Conservation (phyloP, 805 yeast genomes). For the Saccharomyces paradoxus region DNA sequence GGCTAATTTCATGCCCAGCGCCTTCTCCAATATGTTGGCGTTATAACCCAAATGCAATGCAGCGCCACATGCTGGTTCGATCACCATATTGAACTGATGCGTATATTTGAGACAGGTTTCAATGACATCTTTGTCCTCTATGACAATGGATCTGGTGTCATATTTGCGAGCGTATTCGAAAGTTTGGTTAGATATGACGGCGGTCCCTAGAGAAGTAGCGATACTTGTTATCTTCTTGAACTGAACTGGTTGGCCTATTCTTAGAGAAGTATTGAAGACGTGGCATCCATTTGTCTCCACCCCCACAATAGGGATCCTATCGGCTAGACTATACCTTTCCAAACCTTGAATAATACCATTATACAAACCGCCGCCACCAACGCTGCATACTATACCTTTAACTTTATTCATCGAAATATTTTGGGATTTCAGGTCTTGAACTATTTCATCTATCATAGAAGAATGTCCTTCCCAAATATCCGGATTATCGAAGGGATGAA, state of each 20-base stretch:
- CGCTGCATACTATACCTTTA: slow-evolving; percentile 44
- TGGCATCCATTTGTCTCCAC: slow-evolving; percentile 61
- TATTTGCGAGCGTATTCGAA: slow-evolving; percentile 37
- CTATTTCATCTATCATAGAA: slow-evolving; percentile 39
- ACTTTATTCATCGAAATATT: slow-evolving; percentile 20
- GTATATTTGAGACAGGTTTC: slow-evolving; percentile 44
- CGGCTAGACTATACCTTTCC: slow-evolving; percentile 27
- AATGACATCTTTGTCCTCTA: slow-evolving; percentile 50
- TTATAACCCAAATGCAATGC: slow-evolving; percentile 48
- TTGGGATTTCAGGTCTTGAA: slow-evolving; percentile 18
- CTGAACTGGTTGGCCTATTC: slow-evolving; percentile 37
- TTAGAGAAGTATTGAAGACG: slow-evolving; percentile 45
- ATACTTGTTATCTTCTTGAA: slow-evolving; percentile 43
- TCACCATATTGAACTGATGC: slow-evolving; percentile 41
- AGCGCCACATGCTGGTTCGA: slow-evolving; percentile 73
- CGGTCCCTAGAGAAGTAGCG: slow-evolving; percentile 60
- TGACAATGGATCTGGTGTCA: slow-evolving; percentile 36
- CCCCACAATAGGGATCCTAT: slow-evolving; percentile 36
- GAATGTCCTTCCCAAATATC: slow-evolving; percentile 51
- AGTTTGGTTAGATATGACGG: slow-evolving; percentile 44
- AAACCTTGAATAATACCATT: slow-evolving; percentile 45
- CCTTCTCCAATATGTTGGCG: slow-evolving; percentile 12
- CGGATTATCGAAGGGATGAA: slow-evolving; percentile 48
- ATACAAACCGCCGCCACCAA: slow-evolving; percentile 53
- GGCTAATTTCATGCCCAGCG: slow-evolving; percentile 9